Conservation (phyloP, 2,329 filamentous ascomycete genomes). For the Cladosporium sp. region DNA sequence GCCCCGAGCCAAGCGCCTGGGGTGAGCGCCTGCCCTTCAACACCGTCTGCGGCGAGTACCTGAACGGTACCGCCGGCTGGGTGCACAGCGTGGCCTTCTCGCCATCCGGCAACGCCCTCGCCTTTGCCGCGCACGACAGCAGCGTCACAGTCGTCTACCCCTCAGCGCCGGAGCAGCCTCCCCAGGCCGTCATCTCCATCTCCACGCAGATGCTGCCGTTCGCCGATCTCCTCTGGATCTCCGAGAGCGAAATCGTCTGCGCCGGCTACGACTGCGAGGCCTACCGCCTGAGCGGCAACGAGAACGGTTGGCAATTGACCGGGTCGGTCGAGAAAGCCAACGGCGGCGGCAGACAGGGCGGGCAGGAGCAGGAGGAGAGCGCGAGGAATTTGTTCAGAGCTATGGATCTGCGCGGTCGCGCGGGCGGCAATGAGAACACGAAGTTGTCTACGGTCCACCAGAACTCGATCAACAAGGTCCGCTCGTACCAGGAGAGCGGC, state of each 20-base stretch:
- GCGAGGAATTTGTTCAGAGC: slow-evolving; percentile 97
- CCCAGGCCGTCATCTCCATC: slow-evolving; percentile 83
- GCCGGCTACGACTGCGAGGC: slow-evolving; percentile 88
- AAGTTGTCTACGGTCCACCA: slow-evolving; percentile 94
- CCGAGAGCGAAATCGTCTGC: slow-evolving; percentile 88
- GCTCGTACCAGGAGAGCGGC: slow-evolving; percentile 66
- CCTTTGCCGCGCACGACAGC: slow-evolving; percentile 92
- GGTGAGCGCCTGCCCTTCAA: slow-evolving; percentile 96
- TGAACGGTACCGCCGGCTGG: slow-evolving; percentile 97
- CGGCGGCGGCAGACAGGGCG: slow-evolving; percentile 24
- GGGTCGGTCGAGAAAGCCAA: slow-evolving; percentile 70
- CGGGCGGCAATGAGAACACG: slow-evolving; percentile 72
- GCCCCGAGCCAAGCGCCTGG: slow-evolving; percentile 85
- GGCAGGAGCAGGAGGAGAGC: slow-evolving; percentile 73
- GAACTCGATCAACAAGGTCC: slow-evolving; percentile 86
- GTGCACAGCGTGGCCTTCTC: slow-evolving; percentile 92
- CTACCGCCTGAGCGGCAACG: slow-evolving; percentile 78
- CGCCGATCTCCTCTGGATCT: slow-evolving; percentile 87
- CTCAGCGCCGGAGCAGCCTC: slow-evolving; percentile 82
- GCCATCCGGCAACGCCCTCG: slow-evolving; percentile 85
- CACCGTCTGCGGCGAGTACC: slow-evolving; percentile 92
- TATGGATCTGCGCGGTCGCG: slow-evolving; percentile 97
- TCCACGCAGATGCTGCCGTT: slow-evolving; percentile 89
- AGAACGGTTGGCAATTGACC: slow-evolving; percentile 76
- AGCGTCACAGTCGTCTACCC: slow-evolving; percentile 97